A percentile compares a stretch with the other conserved stretches of the same genome.
Evolutionary conservation across 352 stramenopile genomes (phyloP).

Genomic region (Phytophthora sojae): DNA sequence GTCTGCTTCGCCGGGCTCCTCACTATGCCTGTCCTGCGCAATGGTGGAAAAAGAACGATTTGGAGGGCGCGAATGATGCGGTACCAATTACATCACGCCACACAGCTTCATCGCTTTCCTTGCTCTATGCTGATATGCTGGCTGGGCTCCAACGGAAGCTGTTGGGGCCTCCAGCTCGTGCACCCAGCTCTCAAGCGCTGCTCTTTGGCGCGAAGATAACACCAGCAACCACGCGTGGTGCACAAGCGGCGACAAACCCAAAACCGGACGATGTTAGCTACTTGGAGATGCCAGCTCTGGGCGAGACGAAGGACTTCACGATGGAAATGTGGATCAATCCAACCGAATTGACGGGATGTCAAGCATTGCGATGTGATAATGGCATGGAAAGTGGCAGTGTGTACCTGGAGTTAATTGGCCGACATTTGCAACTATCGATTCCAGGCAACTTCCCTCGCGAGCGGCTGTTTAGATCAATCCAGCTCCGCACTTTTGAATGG

Average conservation of each 20-base stretch:
- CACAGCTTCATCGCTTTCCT: slow-evolving; percentile 77
- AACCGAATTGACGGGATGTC: slow-evolving; percentile 64
- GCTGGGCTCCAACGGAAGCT: slow-evolving; percentile 70
- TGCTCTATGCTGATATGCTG: slow-evolving; percentile 82
- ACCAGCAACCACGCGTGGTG: slow-evolving; percentile 15
- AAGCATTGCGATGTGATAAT: slow-evolving; percentile 79
- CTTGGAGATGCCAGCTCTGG: slow-evolving; percentile 68
- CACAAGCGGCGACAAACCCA: slow-evolving; percentile 26
- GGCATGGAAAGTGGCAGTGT: slow-evolving; percentile 72
- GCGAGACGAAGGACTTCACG: slow-evolving; percentile 71
- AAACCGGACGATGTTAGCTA: slow-evolving; percentile 74
- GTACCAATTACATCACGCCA: slow-evolving; percentile 43
- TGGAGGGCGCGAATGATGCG: slow-evolving; percentile 18
- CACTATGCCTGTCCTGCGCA: slow-evolving; percentile 55
- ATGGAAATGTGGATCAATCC: slow-evolving; percentile 87
- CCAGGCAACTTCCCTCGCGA: slow-evolving; percentile 79
- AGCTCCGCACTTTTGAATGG: slow-evolving; percentile 74
- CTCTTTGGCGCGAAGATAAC: slow-evolving; percentile 61
- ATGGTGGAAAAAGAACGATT: slow-evolving; percentile 73
- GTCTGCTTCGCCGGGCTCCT: slow-evolving; percentile 67
- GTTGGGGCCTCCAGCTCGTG: slow-evolving; percentile 24
- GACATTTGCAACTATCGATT: slow-evolving; percentile 73
- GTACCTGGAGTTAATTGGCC: slow-evolving; percentile 77
- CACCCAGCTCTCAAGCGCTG: slow-evolving; percentile 59
- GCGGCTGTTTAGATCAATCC: slow-evolving; percentile 61